Conservation (phyloP, 768 basidiomycete genomes). For the Naematelia aurantialba region DNA sequence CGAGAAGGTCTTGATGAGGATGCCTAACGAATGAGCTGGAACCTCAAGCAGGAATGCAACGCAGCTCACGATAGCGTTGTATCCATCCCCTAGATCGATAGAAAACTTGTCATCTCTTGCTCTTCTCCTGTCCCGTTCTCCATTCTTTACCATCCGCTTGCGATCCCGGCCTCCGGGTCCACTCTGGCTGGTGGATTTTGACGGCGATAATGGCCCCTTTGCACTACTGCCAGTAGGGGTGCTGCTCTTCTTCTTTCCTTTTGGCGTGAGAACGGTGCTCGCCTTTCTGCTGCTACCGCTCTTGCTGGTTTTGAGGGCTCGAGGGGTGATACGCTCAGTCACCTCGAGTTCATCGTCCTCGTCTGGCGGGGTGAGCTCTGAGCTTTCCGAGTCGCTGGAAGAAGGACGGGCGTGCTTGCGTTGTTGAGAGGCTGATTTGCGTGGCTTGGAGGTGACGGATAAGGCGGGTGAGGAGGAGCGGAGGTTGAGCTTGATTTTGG, state of each 20-base stretch:
- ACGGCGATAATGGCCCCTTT: too few species aligned
- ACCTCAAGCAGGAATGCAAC: background rate
- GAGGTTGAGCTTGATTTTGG: constrained; percentile 7
- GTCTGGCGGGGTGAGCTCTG: constrained; percentile 6
- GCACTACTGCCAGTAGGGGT: background rate
- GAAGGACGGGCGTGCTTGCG: background rate
- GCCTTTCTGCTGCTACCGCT: background rate
- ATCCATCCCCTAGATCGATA: constrained; percentile 12
- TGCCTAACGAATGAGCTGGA: background rate
- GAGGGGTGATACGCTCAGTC: background rate
- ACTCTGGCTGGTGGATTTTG: constrained; percentile 5
- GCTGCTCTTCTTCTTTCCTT: background rate
- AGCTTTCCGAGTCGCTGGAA: background rate
- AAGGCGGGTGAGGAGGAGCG: background rate
- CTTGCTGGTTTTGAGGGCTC: background rate
- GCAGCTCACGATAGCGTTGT: constrained; percentile 9
- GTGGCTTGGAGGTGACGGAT: background rate
- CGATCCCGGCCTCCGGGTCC: constrained; percentile 35
- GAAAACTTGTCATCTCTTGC: constrained; percentile 42
- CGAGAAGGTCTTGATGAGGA: constrained; percentile 8
- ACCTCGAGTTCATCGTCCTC: background rate
- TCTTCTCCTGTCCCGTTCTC: constrained; percentile 31
- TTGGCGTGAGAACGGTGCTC: background rate
- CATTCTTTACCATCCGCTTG: constrained; percentile 31
- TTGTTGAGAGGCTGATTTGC: constrained; percentile 2